Percentiles rank a stretch among this genome's conserved stretches.
Evolutionary conservation across 2,329 filamentous ascomycete genomes (phyloP).

Genomic region (Neoascochyta sp.): DNA sequence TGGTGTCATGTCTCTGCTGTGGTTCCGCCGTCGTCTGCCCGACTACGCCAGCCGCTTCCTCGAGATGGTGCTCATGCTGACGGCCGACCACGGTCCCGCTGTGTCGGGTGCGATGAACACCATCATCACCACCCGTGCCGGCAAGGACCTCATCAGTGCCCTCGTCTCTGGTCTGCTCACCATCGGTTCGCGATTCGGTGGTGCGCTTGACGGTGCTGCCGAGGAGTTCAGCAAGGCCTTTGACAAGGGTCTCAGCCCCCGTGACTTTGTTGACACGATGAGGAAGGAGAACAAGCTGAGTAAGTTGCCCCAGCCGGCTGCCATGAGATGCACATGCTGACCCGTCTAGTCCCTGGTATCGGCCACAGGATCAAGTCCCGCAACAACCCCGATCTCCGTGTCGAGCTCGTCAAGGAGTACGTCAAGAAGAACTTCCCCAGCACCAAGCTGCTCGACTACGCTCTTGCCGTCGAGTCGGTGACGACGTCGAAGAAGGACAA

Average conservation of each 20-base stretch:
- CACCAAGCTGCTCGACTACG: slow-evolving; percentile 98
- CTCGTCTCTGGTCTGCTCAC: slow-evolving; percentile 95
- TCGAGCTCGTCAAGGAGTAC: slow-evolving; percentile 99
- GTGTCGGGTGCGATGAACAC: slow-evolving; percentile 99
- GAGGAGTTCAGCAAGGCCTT: slow-evolving; percentile 98
- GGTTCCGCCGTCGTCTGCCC: slow-evolving; percentile 98
- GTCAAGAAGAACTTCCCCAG: slow-evolving; percentile 95
- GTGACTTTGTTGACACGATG: slow-evolving; percentile 99
- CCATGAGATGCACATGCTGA: slow-evolving; percentile 13
- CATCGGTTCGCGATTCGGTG: slow-evolving; percentile 96
- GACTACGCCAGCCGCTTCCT: slow-evolving; percentile 97
- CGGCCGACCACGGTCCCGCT: slow-evolving; percentile 96
- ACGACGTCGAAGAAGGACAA: slow-evolving; percentile 99
- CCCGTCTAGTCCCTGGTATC: slow-evolving; percentile 74
- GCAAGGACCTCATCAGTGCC: slow-evolving; percentile 95
- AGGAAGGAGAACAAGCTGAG: slow-evolving; percentile 99
- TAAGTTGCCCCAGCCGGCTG: slow-evolving; percentile 40
- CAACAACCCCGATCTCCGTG: slow-evolving; percentile 99
- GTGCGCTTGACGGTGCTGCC: slow-evolving; percentile 93
- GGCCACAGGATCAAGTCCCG: slow-evolving; percentile 99
- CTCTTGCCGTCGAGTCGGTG: slow-evolving; percentile 93
- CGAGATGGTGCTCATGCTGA: slow-evolving; percentile 99
- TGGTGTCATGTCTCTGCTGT: slow-evolving; percentile 98
- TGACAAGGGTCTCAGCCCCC: slow-evolving; percentile 95
- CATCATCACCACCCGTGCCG: slow-evolving; percentile 98